Conservation (phyloP, 1,284 basidiomycete species). For the Ganoderma lingzhi region DNA sequence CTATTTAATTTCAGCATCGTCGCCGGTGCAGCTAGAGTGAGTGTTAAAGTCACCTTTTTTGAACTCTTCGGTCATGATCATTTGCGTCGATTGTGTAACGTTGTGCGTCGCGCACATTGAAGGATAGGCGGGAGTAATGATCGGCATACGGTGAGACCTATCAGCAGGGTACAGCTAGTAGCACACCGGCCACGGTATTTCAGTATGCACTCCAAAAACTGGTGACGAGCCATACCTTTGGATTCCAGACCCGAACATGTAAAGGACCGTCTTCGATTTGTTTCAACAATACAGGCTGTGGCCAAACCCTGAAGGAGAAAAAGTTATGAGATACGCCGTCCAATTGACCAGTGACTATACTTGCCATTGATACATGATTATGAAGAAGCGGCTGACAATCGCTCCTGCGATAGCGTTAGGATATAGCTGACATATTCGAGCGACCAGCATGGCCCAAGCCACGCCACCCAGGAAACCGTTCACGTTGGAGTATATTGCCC, state of each 20-base stretch:
- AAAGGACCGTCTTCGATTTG: conserved; percentile 96
- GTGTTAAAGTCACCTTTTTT: conserved; percentile 72
- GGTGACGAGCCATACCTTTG: conserved; percentile 65
- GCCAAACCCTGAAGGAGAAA: conserved; percentile 82
- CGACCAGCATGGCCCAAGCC: conserved; percentile 98
- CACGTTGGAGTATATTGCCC: conserved; percentile 98
- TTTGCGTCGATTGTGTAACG: conserved; percentile 94
- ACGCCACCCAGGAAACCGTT: conserved; percentile 98
- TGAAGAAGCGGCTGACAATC: conserved; percentile 97
- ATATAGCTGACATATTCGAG: conserved; percentile 98
- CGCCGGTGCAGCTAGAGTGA: not conserved
- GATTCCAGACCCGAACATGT: conserved; percentile 98
- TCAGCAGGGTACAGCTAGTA: conserved; percentile 91
- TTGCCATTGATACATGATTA: conserved; percentile 96
- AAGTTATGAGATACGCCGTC: conserved; percentile 21
- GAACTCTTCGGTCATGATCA: conserved; percentile 97
- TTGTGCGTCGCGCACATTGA: conserved; percentile 99
- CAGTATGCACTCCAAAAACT: not conserved
- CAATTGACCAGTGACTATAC: conserved; percentile 36
- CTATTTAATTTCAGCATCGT: conserved; percentile 47
- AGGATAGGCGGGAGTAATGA: conserved; percentile 99
- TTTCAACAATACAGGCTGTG: conserved; percentile 95
- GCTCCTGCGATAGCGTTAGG: conserved; percentile 95
- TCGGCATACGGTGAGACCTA: conserved; percentile 98
- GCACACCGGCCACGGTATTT: not conserved